These are phyloP conservation scores for Chalaropsis thielavioides DNA, from an alignment of 2,329 filamentous ascomycete genomes.

Conservation along the genomic window DNA sequence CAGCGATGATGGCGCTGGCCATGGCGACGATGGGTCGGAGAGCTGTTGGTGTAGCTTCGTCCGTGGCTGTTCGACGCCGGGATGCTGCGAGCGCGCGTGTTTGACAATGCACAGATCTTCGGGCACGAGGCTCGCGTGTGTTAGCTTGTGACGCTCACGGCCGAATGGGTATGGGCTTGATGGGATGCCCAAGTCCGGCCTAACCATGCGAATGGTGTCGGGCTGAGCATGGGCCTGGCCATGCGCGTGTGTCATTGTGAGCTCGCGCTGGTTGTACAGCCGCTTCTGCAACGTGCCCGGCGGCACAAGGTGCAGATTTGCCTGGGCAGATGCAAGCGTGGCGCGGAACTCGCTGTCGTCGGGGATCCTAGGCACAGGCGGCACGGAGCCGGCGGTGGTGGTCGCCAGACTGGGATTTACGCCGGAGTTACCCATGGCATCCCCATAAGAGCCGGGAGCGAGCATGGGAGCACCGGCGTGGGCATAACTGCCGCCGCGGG, in stretches of 20 bases:
- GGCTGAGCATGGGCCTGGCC: neutral
- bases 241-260: neutral
- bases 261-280: neutral
- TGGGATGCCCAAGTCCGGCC: neutral
- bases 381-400: neutral
- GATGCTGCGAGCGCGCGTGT: neutral
- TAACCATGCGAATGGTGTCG: conserved; percentile 6
- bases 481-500: neutral
- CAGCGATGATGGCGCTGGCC: neutral
- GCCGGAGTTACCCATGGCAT: neutral
- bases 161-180: neutral
- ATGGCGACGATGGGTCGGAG: neutral
- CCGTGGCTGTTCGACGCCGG: neutral
- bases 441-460: neutral
- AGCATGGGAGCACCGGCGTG: neutral
- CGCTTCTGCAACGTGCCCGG: conserved; percentile 1
- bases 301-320: neutral
- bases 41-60: neutral
- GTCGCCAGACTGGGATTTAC: neutral
- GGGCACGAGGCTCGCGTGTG: conserved; percentile 8
- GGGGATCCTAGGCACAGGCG: conserved; percentile 4
- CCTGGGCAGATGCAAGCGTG: neutral
- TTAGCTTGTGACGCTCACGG: conserved; percentile 3
- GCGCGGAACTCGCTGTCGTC: neutral
- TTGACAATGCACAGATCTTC: conserved; percentile 14